These are phyloP conservation scores for Leccinum ochraceum DNA, from an alignment of 768 basidiomycete genomes.

Conservation along the genomic window DNA sequence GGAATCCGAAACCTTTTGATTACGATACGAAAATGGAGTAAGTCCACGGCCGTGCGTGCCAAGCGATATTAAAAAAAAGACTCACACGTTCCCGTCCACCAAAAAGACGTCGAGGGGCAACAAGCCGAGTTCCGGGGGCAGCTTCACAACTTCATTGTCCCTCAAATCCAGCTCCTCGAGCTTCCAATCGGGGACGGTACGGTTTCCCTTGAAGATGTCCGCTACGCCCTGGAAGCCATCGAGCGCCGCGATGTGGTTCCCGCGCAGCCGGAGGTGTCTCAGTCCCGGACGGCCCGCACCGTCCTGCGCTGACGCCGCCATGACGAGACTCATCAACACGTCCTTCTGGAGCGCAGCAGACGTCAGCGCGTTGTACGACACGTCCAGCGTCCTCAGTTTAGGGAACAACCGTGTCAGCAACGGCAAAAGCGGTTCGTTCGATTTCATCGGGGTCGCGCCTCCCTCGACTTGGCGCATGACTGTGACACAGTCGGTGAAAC, in stretches of 20 bases:
- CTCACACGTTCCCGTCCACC: slow-evolving; percentile 84
- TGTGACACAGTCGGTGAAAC: slow-evolving; percentile 58
- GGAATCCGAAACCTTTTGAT: slow-evolving; percentile 73
- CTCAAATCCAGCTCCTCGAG: slow-evolving; percentile 81
- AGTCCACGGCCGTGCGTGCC: not conserved
- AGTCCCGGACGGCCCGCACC: slow-evolving; percentile 50
- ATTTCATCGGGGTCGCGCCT: slow-evolving; percentile 41
- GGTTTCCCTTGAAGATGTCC: slow-evolving; percentile 63
- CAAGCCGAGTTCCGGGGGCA: slow-evolving; percentile 70
- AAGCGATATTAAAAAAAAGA: slow-evolving; percentile 14
- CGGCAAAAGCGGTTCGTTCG: slow-evolving; percentile 55
- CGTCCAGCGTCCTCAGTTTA: slow-evolving; percentile 62
- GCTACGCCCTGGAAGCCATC: slow-evolving; percentile 64
- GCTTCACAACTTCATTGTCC: slow-evolving; percentile 75
- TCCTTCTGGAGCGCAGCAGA: slow-evolving; percentile 51
- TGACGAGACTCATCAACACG: slow-evolving; percentile 50
- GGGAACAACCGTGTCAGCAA: slow-evolving; percentile 71
- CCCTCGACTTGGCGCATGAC: slow-evolving; percentile 41
- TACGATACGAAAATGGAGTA: not conserved
- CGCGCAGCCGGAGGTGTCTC: slow-evolving; percentile 63
- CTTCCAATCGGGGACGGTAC: slow-evolving; percentile 66
- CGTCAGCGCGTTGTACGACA: slow-evolving; percentile 74
- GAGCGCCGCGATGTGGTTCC: slow-evolving; percentile 64
- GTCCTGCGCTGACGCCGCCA: slow-evolving; percentile 42
- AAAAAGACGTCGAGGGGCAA: slow-evolving; percentile 78